Percentiles rank a stretch among this genome's conserved stretches.
phyloP scores from a whole-genome alignment of 495 filamentous ascomycete species.

The Filosporella fistucella region DNA sequence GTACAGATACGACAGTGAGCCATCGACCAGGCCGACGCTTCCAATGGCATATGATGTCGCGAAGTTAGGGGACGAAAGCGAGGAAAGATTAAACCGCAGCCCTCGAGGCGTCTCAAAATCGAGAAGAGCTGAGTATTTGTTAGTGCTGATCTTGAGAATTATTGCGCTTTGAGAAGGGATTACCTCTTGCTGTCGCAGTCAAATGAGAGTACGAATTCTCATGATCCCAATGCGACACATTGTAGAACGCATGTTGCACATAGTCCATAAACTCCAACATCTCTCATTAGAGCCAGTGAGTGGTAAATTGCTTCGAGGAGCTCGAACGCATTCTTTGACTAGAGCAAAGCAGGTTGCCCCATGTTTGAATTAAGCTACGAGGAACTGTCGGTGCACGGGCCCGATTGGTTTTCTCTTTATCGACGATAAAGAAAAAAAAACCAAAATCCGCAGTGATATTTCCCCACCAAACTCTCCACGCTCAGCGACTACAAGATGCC shows the following conservation, averaged over 20 bases:
- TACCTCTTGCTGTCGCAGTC: conserved; percentile 81
- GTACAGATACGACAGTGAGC: conserved; percentile 88
- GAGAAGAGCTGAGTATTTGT: conserved; percentile 78
- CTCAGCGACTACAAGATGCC: conserved; percentile 62
- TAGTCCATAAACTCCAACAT: conserved; percentile 99
- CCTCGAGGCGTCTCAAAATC: conserved; percentile 79
- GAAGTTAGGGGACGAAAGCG: conserved; percentile 84
- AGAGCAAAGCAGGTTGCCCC: no score
- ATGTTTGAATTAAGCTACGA: no score
- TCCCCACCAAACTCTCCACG: conserved; percentile 1
- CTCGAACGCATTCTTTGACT: no score
- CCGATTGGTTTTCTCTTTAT: no score
- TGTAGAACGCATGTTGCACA: conserved; percentile 87
- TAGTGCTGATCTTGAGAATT: no score
- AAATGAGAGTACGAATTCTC: conserved; percentile 91
- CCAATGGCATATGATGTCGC: conserved; percentile 87
- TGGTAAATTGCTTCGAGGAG: no score
- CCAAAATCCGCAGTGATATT: no score
- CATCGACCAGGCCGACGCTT: conserved; percentile 80
- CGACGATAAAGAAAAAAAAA: no score
- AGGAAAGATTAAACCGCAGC: conserved; percentile 79
- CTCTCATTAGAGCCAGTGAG: no score
- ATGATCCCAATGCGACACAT: conserved; percentile 80
- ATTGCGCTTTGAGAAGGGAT: no score
- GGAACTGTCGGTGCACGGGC: no score